phyloP scores from a whole-genome alignment of 176 grass and related monocot species.

The Puccinellia tenuiflora region DNA sequence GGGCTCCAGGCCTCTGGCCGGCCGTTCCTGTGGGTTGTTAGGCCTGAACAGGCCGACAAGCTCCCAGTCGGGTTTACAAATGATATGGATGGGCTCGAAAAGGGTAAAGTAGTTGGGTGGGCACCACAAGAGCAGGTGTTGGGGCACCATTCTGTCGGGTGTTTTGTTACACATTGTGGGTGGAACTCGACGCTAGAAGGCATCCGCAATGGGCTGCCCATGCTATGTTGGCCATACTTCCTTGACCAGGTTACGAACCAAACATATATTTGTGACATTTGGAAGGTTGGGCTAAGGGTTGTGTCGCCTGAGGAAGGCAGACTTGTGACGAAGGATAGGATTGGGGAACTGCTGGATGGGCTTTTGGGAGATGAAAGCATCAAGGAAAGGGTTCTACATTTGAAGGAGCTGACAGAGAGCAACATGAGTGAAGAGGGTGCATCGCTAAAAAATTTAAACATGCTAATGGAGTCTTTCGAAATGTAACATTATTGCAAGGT shows the following conservation, averaged over 20 bases:
- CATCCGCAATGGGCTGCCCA: conserved; percentile 31
- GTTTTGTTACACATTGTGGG: conserved; percentile 46
- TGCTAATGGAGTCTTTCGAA: not conserved
- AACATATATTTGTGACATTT: conserved; percentile 52
- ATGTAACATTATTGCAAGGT: not conserved
- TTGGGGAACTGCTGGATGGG: conserved; percentile 4
- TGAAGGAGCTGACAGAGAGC: conserved; percentile 3
- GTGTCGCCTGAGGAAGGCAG: not conserved
- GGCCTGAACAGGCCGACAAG: not conserved
- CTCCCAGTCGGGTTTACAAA: not conserved
- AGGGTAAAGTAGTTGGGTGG: conserved; percentile 34
- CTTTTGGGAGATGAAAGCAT: conserved; percentile 6
- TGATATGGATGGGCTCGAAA: not conserved
- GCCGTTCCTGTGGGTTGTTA: conserved; percentile 45
- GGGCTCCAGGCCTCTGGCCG: conserved; percentile 16
- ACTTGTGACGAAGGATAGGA: conserved; percentile 1
- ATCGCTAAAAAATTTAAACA: conserved; percentile 16
- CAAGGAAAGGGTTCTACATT: not conserved
- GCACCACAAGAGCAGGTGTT: conserved; percentile 28
- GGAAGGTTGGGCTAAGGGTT: conserved; percentile 43
- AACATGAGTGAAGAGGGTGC: conserved; percentile 12
- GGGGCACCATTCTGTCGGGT: conserved; percentile 30
- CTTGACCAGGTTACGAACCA: conserved; percentile 45
- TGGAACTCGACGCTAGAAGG: conserved; percentile 57
- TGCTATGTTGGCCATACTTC: conserved; percentile 59